Percentiles rank a stretch among this genome's conserved stretches.
phyloP scores from a whole-genome alignment of 2,329 filamentous ascomycete species.

The Penicillium sp. region DNA sequence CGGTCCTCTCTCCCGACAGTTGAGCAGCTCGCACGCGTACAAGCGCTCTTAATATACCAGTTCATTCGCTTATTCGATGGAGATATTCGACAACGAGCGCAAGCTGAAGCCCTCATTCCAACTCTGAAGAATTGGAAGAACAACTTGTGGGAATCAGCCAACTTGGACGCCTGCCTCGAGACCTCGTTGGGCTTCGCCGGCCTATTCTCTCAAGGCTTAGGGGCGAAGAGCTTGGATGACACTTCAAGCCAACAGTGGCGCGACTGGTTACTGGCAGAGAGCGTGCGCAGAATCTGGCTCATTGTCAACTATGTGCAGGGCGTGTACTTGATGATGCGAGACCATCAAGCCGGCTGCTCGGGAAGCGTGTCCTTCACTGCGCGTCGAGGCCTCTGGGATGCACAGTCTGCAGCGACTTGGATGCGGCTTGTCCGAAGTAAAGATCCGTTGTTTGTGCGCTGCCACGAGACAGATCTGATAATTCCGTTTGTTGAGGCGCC shows the following conservation, averaged over 20 bases:
- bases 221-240: background rate
- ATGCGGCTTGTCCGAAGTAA: no score
- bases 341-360: background rate
- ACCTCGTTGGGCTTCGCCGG: background rate
- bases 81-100: background rate
- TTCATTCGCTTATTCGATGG: constrained; percentile 1
- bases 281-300: background rate
- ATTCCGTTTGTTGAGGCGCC: no score
- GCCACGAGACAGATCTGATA: no score
- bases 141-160: background rate
- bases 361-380: background rate
- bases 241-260: background rate
- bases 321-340: background rate
- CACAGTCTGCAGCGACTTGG: background rate
- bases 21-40: background rate
- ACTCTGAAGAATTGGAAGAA: background rate
- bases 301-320: background rate
- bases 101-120: background rate
- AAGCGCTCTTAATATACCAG: background rate
- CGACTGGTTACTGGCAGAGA: background rate
- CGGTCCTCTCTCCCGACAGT: no score
- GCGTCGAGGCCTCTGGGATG: background rate
- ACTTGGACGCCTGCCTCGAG: background rate
- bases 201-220: background rate
- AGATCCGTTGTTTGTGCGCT: no score